phyloP scores from a whole-genome alignment of 2,329 filamentous ascomycete genomes.

The Ramichloridium luteum region DNA sequence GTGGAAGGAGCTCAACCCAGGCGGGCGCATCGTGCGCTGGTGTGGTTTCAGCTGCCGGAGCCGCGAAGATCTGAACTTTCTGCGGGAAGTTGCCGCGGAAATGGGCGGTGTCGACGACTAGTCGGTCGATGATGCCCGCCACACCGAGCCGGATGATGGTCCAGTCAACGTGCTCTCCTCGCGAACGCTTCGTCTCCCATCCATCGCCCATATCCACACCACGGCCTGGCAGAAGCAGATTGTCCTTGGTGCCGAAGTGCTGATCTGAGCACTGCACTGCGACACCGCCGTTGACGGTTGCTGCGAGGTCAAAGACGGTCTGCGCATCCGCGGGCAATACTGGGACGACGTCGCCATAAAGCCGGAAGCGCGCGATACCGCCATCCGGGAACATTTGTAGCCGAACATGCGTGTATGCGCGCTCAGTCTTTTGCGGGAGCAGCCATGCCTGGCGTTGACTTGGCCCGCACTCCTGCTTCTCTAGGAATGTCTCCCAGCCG shows the following conservation, averaged over 20 bases:
- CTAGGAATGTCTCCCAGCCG: conserved; percentile 60
- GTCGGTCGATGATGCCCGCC: conserved; percentile 49
- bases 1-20: conserved; percentile 55
- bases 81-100: conserved; percentile 78
- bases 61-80: conserved; percentile 54
- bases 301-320: conserved; percentile 61
- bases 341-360: conserved; percentile 64
- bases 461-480: conserved; percentile 59
- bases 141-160: conserved; percentile 62
- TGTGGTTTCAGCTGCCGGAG: conserved; percentile 43
- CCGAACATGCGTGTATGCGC: conserved; percentile 66
- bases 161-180: conserved; percentile 68
- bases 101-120: conserved; percentile 69
- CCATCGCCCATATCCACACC: conserved; percentile 80
- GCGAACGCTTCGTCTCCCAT: conserved; percentile 70
- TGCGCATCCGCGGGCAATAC: conserved; percentile 57
- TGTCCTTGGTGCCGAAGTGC: conserved; percentile 72
- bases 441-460: conserved; percentile 63
- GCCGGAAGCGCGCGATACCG: conserved; percentile 66
- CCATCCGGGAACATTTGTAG: conserved; percentile 80
- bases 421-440: conserved; percentile 42
- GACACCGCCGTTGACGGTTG: conserved; percentile 66
- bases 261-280: conserved; percentile 68
- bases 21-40: conserved; percentile 44
- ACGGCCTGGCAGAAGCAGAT: conserved; percentile 64